These are phyloP conservation scores for Kodamaea jinghongensis DNA, from an alignment of 805 yeast genomes.

Conservation along the genomic window DNA sequence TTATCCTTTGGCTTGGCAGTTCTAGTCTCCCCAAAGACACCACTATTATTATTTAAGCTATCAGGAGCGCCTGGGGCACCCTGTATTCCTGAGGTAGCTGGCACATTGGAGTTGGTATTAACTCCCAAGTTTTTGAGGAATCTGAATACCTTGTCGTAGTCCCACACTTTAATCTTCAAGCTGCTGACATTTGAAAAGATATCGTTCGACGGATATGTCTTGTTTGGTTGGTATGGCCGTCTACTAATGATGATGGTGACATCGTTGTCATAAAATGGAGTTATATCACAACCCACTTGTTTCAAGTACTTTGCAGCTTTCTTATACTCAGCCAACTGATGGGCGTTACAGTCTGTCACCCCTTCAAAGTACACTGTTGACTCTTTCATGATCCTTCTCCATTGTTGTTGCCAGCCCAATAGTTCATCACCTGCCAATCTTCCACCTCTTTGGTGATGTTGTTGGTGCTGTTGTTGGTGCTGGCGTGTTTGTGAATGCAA, in stretches of 20 bases:
- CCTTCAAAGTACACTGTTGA: constrained; percentile 63
- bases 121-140: constrained; percentile 64
- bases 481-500: background rate
- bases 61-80: constrained; percentile 1
- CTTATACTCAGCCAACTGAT: constrained; percentile 37
- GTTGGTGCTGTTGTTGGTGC: background rate
- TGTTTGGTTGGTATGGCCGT: constrained; percentile 44
- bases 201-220: constrained; percentile 51
- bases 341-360: constrained; percentile 30
- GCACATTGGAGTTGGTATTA: constrained; percentile 8
- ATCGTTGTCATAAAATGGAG: constrained; percentile 50
- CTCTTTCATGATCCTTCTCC: constrained; percentile 60
- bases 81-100: background rate
- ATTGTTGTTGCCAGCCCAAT: constrained; percentile 59
- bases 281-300: constrained; percentile 47
- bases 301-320: constrained; percentile 44
- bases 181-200: constrained; percentile 62
- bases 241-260: constrained; percentile 77
- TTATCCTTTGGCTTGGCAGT: constrained; percentile 16
- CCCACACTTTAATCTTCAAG: constrained; percentile 79
- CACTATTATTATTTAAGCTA: background rate
- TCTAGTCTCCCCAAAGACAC: constrained; percentile 1
- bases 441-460: constrained; percentile 15
- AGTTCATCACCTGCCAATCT: constrained; percentile 47
- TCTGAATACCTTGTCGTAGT: constrained; percentile 77